Evolutionary conservation across 176 grass and related monocot species (phyloP), one percentile per base, ranked within the genome.

Genomic region (Olyra latifolia): DNA sequence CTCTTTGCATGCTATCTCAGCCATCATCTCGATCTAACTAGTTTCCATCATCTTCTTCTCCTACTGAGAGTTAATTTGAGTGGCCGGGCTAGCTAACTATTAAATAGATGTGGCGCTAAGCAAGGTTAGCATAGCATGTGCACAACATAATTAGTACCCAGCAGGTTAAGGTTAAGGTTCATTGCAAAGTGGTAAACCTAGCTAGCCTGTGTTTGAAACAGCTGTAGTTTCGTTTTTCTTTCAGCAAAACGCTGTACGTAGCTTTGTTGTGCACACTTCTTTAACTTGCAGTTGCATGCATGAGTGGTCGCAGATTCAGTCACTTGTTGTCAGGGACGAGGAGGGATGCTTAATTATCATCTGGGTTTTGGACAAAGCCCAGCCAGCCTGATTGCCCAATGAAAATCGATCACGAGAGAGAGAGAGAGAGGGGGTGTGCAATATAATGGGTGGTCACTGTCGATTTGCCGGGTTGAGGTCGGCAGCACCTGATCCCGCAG

Each of bases 401-500:
- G 68, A 30, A 28, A 71, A 27, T 49, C 27, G 13, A 14, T 68
- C 7, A 20, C 13, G 3, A 35, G 32, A 16, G 27, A 12, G 47
- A n/a, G 40, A 8, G 56, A 13, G 45, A 8, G 17, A 8, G 40
- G 46, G 35, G 47, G 22, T 14, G 24, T 40, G 55, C 54, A n/a
- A n/a, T n/a, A n/a, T n/a, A n/a, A 43, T 9, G 68, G 84, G 55
- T 24, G 50, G 81, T 88, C 75, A 50, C 14, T 62, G 75, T 88
- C 81, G 29, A 74, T 38, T 84, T 88, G 87, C 87, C 80, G 13
- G 27, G 67, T 84, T 32, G 38, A 82, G 87, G 30, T 75, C 52
- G 53, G 81, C 69, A 84, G 87, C 75, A 84, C 75, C 87, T 84
- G 87, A 84, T 88, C 74, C 87, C 16, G 67, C 60, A 10, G 50